Conservation (phyloP, 805 yeast genomes). For the Starmerella bombicola region DNA sequence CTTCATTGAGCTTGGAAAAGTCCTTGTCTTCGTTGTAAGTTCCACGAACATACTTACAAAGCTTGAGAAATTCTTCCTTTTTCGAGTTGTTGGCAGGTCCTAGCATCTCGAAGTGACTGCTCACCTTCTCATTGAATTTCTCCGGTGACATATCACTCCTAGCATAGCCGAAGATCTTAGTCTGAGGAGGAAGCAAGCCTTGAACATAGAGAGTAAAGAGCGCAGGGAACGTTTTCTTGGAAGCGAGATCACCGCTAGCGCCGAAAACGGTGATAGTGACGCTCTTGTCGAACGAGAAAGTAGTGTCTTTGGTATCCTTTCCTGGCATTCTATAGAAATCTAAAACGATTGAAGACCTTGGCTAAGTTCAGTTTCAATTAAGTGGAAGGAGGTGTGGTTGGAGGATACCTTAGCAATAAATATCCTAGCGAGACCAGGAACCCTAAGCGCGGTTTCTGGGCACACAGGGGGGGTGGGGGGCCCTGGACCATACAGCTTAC, state of each 20-base stretch:
- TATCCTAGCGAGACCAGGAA: no score
- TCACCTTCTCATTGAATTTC: slow-evolving; percentile 57
- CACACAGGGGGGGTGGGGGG: no score
- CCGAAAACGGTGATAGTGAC: slow-evolving; percentile 24
- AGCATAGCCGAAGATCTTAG: slow-evolving; percentile 83
- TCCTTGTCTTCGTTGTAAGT: slow-evolving; percentile 72
- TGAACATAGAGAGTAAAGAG: slow-evolving; percentile 41
- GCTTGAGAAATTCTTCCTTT: slow-evolving; percentile 49
- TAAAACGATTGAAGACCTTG: no score
- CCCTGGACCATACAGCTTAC: no score
- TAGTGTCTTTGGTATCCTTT: not conserved
- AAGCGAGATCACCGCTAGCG: slow-evolving; percentile 31
- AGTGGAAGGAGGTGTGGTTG: no score
- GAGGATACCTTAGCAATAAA: no score
- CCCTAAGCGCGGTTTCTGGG: no score
- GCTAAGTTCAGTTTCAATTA: no score
- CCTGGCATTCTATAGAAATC: not conserved
- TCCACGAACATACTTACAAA: slow-evolving; percentile 61
- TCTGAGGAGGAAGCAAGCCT: slow-evolving; percentile 58
- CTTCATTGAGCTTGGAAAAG: slow-evolving; percentile 43
- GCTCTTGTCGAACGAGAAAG: slow-evolving; percentile 15
- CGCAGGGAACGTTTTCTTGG: slow-evolving; percentile 32
- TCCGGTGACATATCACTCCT: slow-evolving; percentile 59
- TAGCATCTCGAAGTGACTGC: slow-evolving; percentile 46
- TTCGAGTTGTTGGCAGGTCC: slow-evolving; percentile 33